Evolutionary conservation across 148 eudicot species (phyloP).

Genomic region (Vaccinium macrocarpon): DNA sequence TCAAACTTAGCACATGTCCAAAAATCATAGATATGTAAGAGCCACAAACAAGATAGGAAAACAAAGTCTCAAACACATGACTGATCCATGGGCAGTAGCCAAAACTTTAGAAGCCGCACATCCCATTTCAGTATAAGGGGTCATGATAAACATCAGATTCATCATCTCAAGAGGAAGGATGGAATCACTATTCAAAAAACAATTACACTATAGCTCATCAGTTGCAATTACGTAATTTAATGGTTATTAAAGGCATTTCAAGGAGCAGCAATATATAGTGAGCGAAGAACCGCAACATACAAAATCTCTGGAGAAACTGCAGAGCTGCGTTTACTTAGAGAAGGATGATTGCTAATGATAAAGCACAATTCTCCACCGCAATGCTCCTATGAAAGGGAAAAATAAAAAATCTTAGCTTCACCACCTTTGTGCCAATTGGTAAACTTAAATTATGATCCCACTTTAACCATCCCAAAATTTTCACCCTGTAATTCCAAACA

Average conservation of each 20-base stretch:
- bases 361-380: slow-evolving; percentile 56
- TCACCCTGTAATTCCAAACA: not conserved
- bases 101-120: not conserved
- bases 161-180: too few species aligned
- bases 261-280: not conserved
- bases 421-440: not conserved
- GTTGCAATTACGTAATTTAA: not conserved
- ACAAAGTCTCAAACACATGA: not conserved
- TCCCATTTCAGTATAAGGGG: too few species aligned
- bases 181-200: too few species aligned
- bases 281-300: slow-evolving; percentile 29
- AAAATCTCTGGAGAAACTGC: slow-evolving; percentile 33
- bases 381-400: slow-evolving; percentile 23
- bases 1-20: not conserved
- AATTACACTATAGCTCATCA: not conserved
- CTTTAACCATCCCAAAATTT: not conserved
- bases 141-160: too few species aligned
- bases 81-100: not conserved
- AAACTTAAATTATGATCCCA: not conserved
- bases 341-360: slow-evolving; percentile 35
- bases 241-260: not conserved
- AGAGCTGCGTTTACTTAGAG: slow-evolving; percentile 16
- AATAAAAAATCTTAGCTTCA: slow-evolving; percentile 5
- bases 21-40: not conserved
- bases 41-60: not conserved